Evolutionary conservation across 2,329 filamentous ascomycete species (phyloP), one percentile per base, ranked within the genome.

Genomic region (Macrophomina pseudophaseolina): DNA sequence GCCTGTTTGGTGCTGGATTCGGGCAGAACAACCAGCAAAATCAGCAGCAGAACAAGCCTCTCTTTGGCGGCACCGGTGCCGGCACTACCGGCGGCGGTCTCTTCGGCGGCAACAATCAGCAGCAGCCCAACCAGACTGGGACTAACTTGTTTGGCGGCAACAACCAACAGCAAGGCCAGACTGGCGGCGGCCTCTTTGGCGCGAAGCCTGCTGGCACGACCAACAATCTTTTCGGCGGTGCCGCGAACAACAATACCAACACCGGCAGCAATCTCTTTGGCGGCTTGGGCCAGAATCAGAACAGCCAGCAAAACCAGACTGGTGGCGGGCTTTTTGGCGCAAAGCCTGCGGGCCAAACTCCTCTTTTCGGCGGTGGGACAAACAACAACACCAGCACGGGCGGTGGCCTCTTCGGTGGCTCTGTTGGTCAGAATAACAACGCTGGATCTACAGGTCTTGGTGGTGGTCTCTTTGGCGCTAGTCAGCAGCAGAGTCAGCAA

Each of bases 361-460:
- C 74, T 9, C 69, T 78, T 2, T 79, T 79, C 40, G 77, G 77
- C 30, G 66, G 69, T 28, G 33, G 30, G 6, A 52, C 59, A 32
- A 64, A 54, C 53, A 58, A 51, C 6, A 62, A 48, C 44, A 23
- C 70, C n/a, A 74, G 70, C 51, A 78, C 80, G 51, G 80, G 81
- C 52, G 76, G 80, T 54, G 79, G 81, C 38, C 74, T 87, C 14
- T 86, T 87, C 62, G 82, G 83, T 32, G 75, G 76, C 8, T 71
- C 72, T 9, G 68, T 80, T 35, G 77, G 77, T 46, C 76, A 79
- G 60, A 78, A 73, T 68, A 79, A 79, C 58, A 80, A 81, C 64
- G 80, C 71, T 16, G 68, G 53, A 9, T 49, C 58, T 5, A 23
- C 42, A 3, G 64, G 49, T 64, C 52, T 75, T 32, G 75, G 75